phyloP scores from a whole-genome alignment of 805 yeast species.

The Yarrowia sp. region DNA sequence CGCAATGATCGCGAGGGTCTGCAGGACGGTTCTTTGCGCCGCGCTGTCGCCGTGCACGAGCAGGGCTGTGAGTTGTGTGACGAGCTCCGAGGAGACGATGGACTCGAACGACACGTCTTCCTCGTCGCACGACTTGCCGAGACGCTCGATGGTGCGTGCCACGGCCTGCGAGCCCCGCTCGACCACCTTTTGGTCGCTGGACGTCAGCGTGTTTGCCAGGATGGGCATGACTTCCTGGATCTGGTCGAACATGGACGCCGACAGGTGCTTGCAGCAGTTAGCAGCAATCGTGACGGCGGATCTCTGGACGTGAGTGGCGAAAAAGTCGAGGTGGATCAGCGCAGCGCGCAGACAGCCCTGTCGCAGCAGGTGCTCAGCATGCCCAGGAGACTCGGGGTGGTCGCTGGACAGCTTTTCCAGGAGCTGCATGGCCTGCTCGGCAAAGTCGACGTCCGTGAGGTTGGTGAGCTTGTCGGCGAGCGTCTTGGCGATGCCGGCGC shows the following conservation, averaged over 20 bases:
- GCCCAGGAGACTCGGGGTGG: slow-evolving; percentile 25
- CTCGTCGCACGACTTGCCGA: slow-evolving; percentile 31
- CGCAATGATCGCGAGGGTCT: slow-evolving; percentile 6
- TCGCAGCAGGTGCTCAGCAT: slow-evolving; percentile 42
- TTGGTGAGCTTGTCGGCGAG: slow-evolving; percentile 66
- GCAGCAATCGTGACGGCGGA: slow-evolving; percentile 58
- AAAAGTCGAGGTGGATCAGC: slow-evolving; percentile 76
- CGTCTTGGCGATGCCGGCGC: slow-evolving; percentile 62
- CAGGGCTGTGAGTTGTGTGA: slow-evolving; percentile 7
- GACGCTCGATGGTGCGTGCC: slow-evolving; percentile 54
- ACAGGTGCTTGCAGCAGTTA: slow-evolving; percentile 29
- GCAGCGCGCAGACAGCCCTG: slow-evolving; percentile 65
- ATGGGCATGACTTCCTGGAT: slow-evolving; percentile 58
- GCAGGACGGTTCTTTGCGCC: slow-evolving; percentile 32
- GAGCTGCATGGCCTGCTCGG: slow-evolving; percentile 76
- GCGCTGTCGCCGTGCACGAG: slow-evolving; percentile 8
- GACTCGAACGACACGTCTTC: slow-evolving; percentile 10
- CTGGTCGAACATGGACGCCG: slow-evolving; percentile 33
- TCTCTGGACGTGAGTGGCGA: slow-evolving; percentile 84
- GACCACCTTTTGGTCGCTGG: slow-evolving; percentile 55
- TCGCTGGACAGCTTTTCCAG: slow-evolving; percentile 40
- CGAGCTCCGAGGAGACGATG: neutral
- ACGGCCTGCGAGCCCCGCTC: slow-evolving; percentile 68
- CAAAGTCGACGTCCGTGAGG: slow-evolving; percentile 81
- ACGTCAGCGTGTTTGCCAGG: slow-evolving; percentile 52